A percentile compares a stretch with the other conserved stretches of the same genome.
Evolutionary conservation across 2,329 filamentous ascomycete genomes (phyloP).

Genomic region (Talaromyces islandicus): DNA sequence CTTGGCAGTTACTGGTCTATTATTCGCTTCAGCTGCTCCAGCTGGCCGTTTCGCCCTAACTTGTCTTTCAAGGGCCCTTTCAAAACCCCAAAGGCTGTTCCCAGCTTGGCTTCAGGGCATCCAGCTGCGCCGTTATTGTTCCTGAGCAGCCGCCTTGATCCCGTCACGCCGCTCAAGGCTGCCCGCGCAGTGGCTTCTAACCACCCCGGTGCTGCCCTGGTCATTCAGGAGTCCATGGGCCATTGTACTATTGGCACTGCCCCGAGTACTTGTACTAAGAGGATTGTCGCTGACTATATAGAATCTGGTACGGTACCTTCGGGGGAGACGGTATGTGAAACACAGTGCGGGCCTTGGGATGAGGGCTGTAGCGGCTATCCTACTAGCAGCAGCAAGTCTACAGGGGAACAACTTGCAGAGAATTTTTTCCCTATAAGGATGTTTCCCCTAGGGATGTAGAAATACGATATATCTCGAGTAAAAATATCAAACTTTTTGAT

Average conservation of each 20-base stretch:
- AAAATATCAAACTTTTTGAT: no score
- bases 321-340: neutral
- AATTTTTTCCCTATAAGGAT: neutral
- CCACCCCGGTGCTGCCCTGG: neutral
- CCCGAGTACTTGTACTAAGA: neutral
- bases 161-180: neutral
- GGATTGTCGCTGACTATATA: neutral
- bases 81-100: neutral
- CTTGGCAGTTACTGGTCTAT: neutral
- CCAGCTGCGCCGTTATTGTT: neutral
- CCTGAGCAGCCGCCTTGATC: neutral
- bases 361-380: neutral
- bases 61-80: neutral
- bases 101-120: neutral
- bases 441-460: neutral
- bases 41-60: neutral
- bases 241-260: neutral
- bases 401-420: neutral
- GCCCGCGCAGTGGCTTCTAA: neutral
- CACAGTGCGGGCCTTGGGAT: neutral
- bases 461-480: neutral
- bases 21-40: neutral
- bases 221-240: neutral
- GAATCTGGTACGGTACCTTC: neutral
- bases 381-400: neutral